A percentile compares a stretch with the other conserved stretches of the same genome.
phyloP scores from a whole-genome alignment of 805 yeast species.

The Candida palmyrensis region DNA sequence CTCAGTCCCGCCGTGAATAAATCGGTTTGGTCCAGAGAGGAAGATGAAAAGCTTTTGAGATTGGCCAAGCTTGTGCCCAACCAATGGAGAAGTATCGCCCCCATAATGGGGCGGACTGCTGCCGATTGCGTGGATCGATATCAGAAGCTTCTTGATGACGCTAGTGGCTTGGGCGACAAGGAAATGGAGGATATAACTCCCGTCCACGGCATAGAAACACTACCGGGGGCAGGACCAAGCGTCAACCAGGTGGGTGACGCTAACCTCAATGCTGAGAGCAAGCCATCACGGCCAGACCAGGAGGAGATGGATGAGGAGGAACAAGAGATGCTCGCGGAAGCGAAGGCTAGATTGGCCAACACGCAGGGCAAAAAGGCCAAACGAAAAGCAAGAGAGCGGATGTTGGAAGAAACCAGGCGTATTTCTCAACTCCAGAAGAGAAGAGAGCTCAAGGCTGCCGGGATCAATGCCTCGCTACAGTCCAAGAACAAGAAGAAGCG shows the following conservation, averaged over 20 bases:
- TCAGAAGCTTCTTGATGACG: conserved; percentile 60
- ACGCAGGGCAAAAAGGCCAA: conserved; percentile 95
- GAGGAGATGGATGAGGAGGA: conserved; percentile 83
- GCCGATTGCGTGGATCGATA: conserved; percentile 83
- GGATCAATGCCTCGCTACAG: conserved; percentile 50
- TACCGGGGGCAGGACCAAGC: conserved; percentile 34
- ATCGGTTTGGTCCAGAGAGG: conserved; percentile 65
- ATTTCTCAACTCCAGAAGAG: conserved; percentile 74
- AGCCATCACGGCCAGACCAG: conserved; percentile 77
- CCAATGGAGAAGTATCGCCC: conserved; percentile 92
- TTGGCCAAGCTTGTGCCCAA: conserved; percentile 74
- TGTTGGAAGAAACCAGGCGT: conserved; percentile 72
- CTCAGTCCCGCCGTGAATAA: conserved; percentile 68
- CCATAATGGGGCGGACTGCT: conserved; percentile 77
- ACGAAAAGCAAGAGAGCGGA: conserved; percentile 78
- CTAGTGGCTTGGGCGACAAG: conserved; percentile 13
- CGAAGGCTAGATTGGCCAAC: conserved; percentile 83
- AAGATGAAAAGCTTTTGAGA: conserved; percentile 66
- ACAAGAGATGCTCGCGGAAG: conserved; percentile 90
- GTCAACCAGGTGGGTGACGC: conserved; percentile 44
- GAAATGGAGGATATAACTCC: conserved; percentile 19
- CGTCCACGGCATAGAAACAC: conserved; percentile 47
- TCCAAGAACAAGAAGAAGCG: conserved; percentile 48
- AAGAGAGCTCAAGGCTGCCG: conserved; percentile 78
- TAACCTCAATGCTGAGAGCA: conserved; percentile 70